phyloP scores from a whole-genome alignment of 1,284 basidiomycete genomes.

The Ceratobasidium sp. region DNA sequence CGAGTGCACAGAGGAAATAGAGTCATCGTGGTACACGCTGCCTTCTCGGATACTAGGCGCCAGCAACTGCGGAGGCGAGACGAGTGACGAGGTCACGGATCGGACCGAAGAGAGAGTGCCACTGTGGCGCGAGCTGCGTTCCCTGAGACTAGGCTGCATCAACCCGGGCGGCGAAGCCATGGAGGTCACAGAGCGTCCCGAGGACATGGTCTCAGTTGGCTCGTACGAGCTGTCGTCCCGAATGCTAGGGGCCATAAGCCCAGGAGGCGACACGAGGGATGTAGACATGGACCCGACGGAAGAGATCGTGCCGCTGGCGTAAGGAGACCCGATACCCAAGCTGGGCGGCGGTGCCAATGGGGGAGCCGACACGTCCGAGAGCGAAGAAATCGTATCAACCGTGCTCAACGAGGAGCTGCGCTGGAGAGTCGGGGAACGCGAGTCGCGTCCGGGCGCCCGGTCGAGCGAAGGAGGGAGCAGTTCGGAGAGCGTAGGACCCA shows the following conservation, averaged over 20 bases:
- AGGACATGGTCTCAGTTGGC: not conserved
- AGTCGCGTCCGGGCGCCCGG: not conserved
- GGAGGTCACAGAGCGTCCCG: not conserved
- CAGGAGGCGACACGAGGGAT: conserved; percentile 3
- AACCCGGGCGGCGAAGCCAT: no score
- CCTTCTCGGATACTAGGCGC: conserved; percentile 11
- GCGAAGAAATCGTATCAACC: conserved; percentile 15
- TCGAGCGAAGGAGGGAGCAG: conserved; percentile 26
- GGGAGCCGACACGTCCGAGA: conserved; percentile 31
- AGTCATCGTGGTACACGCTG: not conserved
- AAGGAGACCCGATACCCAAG: no score
- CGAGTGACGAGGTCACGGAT: conserved; percentile 1
- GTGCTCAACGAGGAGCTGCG: conserved; percentile 17
- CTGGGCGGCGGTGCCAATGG: not conserved
- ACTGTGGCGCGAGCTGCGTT: conserved; percentile 12
- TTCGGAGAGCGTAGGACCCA: conserved; percentile 11
- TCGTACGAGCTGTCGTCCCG: not conserved
- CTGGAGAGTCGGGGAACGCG: not conserved
- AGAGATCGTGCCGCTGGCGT: conserved; percentile 10
- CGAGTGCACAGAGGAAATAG: conserved; percentile 13
- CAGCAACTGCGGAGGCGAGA: conserved; percentile 16
- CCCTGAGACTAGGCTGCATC: conserved; percentile 5
- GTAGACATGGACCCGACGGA: conserved; percentile 14
- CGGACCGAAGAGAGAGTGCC: conserved; percentile 9
- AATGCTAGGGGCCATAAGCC: conserved; percentile 15